These are phyloP conservation scores for Jaltomata sinuosa DNA, from an alignment of 257 asterid species.

Conservation along the genomic window DNA sequence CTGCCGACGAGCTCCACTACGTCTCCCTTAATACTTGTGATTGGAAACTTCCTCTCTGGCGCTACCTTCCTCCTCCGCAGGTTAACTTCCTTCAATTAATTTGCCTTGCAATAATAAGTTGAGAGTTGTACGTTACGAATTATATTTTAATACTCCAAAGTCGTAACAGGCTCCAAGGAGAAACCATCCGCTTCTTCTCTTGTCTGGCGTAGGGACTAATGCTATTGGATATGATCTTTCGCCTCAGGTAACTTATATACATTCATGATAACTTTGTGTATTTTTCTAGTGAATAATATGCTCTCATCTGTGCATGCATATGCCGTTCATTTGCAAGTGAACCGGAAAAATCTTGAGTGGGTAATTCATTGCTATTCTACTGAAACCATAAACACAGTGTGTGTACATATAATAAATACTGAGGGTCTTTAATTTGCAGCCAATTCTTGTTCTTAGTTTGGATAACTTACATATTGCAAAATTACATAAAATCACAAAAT, in stretches of 20 bases:
- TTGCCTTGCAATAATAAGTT: not conserved
- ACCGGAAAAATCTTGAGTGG: not conserved
- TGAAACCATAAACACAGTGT: too few relatives aligned
- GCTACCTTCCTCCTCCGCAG: conserved; percentile 75
- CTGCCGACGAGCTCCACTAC: conserved; percentile 94
- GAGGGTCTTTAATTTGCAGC: too few relatives aligned
- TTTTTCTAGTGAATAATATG: not conserved
- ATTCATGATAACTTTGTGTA: not conserved
- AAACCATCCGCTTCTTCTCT: conserved; percentile 81
- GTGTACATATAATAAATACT: too few relatives aligned
- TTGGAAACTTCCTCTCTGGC: conserved; percentile 96
- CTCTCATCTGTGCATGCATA: not conserved
- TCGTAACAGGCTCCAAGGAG: conserved; percentile 57
- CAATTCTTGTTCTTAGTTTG: too few relatives aligned
- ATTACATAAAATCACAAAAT: too few relatives aligned
- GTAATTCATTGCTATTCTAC: not conserved
- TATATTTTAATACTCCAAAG: not conserved
- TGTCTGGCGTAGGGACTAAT: conserved; percentile 94
- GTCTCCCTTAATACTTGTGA: conserved; percentile 52
- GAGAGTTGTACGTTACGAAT: not conserved
- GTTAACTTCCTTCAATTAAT: conserved; percentile 11
- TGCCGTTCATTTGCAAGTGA: not conserved
- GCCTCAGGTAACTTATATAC: conserved; percentile 57
- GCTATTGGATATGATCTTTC: conserved; percentile 96
- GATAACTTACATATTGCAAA: too few relatives aligned